phyloP scores from a whole-genome alignment of 208 protist species.

The Polymyxa betae region DNA sequence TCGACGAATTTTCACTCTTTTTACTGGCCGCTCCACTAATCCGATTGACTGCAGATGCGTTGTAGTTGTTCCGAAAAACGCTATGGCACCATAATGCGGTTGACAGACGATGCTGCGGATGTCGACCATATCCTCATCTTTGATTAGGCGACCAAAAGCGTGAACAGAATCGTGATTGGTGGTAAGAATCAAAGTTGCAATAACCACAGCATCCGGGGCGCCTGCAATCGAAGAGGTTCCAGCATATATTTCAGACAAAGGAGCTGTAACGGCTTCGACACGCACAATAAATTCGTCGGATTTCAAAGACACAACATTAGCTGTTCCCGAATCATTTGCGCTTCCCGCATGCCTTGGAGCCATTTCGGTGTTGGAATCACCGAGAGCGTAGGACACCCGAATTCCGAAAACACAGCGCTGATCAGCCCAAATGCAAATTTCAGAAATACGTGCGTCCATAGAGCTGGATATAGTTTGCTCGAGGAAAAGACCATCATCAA shows the following conservation, averaged over 20 bases:
- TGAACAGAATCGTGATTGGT: conserved; percentile 45
- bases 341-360: neutral
- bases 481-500: neutral
- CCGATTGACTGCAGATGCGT: conserved; percentile 12
- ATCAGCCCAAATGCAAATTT: conserved; percentile 17
- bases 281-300: conserved; percentile 36
- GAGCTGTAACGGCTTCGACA: neutral
- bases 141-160: neutral
- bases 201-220: neutral
- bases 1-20: neutral
- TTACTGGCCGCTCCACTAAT: conserved; percentile 17
- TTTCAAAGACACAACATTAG: conserved; percentile 2
- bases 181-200: conserved; percentile 36
- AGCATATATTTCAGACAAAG: neutral
- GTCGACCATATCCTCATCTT: neutral
- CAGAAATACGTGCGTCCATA: neutral
- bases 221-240: neutral
- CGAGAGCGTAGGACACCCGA: neutral
- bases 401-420: neutral
- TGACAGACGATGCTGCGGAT: neutral
- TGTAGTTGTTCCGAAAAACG: neutral
- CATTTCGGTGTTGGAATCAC: neutral
- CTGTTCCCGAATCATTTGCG: neutral
- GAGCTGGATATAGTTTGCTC: conserved; percentile 11
- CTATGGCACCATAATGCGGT: neutral